Evolutionary conservation across 352 stramenopile genomes (phyloP), one percentile per base, ranked within the genome.

Genomic region (Pythium volutum): DNA sequence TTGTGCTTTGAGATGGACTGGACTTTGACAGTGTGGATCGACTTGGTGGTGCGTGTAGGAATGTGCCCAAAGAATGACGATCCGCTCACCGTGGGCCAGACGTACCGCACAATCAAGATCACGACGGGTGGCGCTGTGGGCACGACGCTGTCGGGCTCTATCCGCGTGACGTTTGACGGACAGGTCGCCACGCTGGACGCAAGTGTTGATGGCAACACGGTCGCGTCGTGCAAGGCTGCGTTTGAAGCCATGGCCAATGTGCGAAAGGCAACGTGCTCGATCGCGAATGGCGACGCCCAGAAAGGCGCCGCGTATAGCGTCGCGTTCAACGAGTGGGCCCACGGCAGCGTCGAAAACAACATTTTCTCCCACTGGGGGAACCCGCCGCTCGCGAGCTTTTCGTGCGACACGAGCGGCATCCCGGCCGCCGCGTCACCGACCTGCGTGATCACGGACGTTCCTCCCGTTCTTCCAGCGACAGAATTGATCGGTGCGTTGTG

Each of bases 51-150:
- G 45, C 4, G 16, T 50, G 10, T 31, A 88, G 75, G 75, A 22
- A 93, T 94, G 80, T 96, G 89, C 41, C 81, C 85, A 11, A 94
- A 95, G 74, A 88, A 88, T 31, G 85, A 97, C 62, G 83, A 97
- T 49, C 87, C 84, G 1, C 62, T 96, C 11, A 95, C 87, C 7
- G 82, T 81, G 4, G 58, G 74, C 6, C 86, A 96, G 71, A 64
- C 55, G 9, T 81, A 76, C 50, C 79, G 84, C 15, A 73, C 69
- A 0, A 91, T 91, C 64, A 71, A 70, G 33, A 77, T 93, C 34
- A 75, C 69, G 20, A 65, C 87, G 36, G 36, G 36, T 9, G 74
- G 74, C 0, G 77, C 62, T 16, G 66, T 71, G 16, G 31, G 60
- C 2, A 31, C 55, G 41, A 57, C 69, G 20, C 68, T 87, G 11